These are phyloP conservation scores for Syncephalastrum racemosum DNA, from an alignment of 371 early-diverging fungal genomes.

Conservation along the genomic window DNA sequence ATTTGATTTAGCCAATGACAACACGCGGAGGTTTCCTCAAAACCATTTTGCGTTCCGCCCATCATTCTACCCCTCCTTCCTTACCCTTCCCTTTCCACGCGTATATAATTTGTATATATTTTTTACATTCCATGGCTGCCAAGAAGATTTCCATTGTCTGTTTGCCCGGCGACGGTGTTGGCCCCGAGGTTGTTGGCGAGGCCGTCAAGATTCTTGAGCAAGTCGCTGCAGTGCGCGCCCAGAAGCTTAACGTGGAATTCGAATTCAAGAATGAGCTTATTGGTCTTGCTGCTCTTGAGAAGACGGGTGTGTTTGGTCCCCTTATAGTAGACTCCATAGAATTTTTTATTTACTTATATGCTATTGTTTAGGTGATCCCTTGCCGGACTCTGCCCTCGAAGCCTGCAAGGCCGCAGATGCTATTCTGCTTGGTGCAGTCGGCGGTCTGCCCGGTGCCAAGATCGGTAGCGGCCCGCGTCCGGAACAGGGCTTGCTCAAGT, in stretches of 20 bases:
- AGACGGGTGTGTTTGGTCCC: slow-evolving; percentile 58
- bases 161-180: slow-evolving; percentile 94
- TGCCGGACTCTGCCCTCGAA: slow-evolving; percentile 76
- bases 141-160: slow-evolving; percentile 61
- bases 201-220: slow-evolving; percentile 86
- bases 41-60: no score
- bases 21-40: no score
- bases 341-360: no score
- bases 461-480: slow-evolving; percentile 92
- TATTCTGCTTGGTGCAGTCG: slow-evolving; percentile 95
- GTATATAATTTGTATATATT: no score
- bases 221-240: slow-evolving; percentile 63
- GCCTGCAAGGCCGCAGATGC: slow-evolving; percentile 85
- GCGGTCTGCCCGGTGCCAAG: slow-evolving; percentile 82
- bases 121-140: slow-evolving; percentile 6
- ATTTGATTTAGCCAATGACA: no score
- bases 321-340: neutral
- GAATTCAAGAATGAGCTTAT: slow-evolving; percentile 80
- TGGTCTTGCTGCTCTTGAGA: slow-evolving; percentile 93
- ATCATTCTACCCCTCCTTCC: no score
- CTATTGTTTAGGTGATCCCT: slow-evolving; percentile 66
- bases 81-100: no score
- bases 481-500: slow-evolving; percentile 89
- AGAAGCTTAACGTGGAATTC: slow-evolving; percentile 58
- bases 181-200: slow-evolving; percentile 92